phyloP scores from a whole-genome alignment of 345 rosid genomes.

The Salix caprea region DNA sequence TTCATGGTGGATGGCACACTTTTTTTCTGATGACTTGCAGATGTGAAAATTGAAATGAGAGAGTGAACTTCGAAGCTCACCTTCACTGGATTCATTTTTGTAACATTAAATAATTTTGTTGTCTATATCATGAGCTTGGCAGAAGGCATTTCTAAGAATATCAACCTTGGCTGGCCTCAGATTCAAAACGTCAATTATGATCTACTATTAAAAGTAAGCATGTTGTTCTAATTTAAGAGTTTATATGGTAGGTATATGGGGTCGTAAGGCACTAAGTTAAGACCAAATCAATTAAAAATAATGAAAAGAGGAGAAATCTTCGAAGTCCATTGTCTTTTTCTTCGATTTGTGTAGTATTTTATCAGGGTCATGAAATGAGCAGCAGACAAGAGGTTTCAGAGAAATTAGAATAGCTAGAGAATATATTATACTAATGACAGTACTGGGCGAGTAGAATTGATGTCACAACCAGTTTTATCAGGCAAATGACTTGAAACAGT shows the following conservation, averaged over 20 bases:
- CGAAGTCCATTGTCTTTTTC: neutral
- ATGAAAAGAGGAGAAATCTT: neutral
- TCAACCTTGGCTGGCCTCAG: neutral
- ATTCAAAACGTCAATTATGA: neutral
- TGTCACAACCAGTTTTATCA: no score
- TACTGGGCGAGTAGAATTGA: no score
- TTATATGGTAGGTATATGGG: neutral
- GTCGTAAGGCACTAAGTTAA: neutral
- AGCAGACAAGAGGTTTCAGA: neutral
- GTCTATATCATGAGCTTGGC: neutral
- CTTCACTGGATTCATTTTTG: neutral
- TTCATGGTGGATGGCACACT: conserved; percentile 9
- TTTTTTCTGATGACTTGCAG: neutral
- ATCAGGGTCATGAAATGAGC: neutral
- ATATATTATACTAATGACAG: neutral
- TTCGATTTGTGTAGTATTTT: neutral
- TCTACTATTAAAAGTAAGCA: neutral
- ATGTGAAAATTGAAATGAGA: neutral
- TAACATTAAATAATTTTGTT: neutral
- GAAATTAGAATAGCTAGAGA: neutral
- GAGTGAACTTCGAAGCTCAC: neutral
- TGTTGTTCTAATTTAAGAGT: neutral
- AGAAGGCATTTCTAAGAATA: neutral
- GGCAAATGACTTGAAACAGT: no score
- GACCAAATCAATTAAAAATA: neutral